phyloP scores from a whole-genome alignment of 345 rosid genomes.

The Hevea brasiliensis region DNA sequence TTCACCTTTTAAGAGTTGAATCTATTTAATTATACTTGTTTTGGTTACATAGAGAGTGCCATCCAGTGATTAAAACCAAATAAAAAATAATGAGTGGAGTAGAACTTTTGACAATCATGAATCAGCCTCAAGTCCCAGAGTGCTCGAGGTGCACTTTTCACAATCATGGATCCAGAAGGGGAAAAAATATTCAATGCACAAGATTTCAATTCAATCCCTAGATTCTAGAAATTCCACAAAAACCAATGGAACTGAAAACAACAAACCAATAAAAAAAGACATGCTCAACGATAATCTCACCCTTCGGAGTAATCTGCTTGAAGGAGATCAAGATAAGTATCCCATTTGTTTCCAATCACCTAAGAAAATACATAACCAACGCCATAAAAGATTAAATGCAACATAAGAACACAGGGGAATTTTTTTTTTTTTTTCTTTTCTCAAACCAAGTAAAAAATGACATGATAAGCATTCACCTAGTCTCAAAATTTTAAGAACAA shows the following conservation, averaged over 20 bases:
- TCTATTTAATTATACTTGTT: too few species aligned
- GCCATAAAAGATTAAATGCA: background rate
- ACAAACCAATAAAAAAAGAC: background rate
- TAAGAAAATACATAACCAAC: slow-evolving; percentile 8
- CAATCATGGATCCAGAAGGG: background rate
- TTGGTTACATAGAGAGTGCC: too few species aligned
- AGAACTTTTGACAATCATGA: too few species aligned
- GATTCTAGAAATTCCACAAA: background rate
- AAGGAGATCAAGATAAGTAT: slow-evolving; percentile 69
- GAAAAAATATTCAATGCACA: background rate
- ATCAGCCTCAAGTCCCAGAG: too few species aligned
- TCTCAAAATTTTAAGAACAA: background rate
- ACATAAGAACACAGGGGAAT: background rate
- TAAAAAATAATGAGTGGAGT: too few species aligned
- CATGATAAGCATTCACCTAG: background rate
- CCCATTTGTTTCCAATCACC: slow-evolving; percentile 88
- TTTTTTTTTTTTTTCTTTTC: background rate
- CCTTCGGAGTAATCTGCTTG: slow-evolving; percentile 75
- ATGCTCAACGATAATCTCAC: slow-evolving; percentile 23
- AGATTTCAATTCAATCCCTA: background rate
- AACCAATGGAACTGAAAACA: background rate
- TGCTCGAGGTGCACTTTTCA: background rate
- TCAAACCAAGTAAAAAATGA: background rate
- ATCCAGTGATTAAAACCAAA: background rate
- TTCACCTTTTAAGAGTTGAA: background rate